Percentiles rank a stretch among this genome's conserved stretches.
These are phyloP conservation scores for Mycena chlorophos DNA, from an alignment of 768 basidiomycete species.

Conservation along the genomic window DNA sequence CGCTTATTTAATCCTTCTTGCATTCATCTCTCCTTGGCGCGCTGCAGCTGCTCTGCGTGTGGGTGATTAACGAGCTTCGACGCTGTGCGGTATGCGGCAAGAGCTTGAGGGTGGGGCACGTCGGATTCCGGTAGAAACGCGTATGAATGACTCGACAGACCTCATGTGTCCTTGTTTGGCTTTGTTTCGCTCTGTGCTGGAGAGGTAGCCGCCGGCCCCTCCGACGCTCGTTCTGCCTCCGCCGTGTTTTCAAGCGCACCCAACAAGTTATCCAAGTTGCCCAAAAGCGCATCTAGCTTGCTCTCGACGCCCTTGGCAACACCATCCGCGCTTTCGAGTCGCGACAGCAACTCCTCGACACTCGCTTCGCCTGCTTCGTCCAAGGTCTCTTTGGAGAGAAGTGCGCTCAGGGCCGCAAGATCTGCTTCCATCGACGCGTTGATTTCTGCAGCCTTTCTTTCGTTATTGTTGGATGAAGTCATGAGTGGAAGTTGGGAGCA, in stretches of 20 bases:
- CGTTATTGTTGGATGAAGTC: conserved; percentile 15
- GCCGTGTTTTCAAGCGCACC: conserved; percentile 37
- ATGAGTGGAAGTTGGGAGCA: conserved; percentile 3
- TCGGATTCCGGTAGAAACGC: too few species aligned
- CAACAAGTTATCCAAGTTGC: conserved; percentile 56
- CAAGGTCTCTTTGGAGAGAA: conserved; percentile 32
- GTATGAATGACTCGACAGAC: too few species aligned
- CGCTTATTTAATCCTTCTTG: neutral
- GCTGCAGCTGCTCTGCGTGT: too few species aligned
- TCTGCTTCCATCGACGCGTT: conserved; percentile 36
- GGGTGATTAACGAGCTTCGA: too few species aligned
- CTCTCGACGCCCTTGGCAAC: conserved; percentile 63
- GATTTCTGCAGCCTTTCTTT: conserved; percentile 7
- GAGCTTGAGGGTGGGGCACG: too few species aligned
- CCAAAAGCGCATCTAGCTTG: conserved; percentile 61
- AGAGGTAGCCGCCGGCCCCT: neutral
- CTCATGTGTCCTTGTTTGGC: conserved; percentile 1
- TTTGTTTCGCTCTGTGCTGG: neutral
- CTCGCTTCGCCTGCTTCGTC: conserved; percentile 41
- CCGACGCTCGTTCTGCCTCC: too few species aligned
- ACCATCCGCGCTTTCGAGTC: conserved; percentile 56
- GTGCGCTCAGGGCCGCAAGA: conserved; percentile 32
- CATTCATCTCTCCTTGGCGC: neutral
- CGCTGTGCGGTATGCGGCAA: too few species aligned
- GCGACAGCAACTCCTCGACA: conserved; percentile 52